A percentile compares a stretch with the other conserved stretches of the same genome.
These are phyloP conservation scores for Podosphaera aphanis DNA, from an alignment of 2,329 filamentous ascomycete genomes.

Conservation along the genomic window DNA sequence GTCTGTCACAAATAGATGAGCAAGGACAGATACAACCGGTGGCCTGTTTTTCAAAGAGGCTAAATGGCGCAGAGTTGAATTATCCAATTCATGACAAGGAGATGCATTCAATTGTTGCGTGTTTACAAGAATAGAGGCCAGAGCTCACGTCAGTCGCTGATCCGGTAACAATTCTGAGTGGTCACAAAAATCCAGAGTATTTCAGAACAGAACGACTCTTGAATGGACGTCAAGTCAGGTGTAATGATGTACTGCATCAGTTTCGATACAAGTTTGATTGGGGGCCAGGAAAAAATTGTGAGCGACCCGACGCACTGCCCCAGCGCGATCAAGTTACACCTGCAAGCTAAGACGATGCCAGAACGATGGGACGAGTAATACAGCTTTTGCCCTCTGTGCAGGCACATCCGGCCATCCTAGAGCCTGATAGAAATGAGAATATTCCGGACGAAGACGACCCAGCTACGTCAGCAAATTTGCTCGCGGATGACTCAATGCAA, in stretches of 20 bases:
- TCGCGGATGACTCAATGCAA: no score
- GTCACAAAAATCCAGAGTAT: neutral
- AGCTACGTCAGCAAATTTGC: no score
- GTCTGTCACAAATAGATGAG: neutral
- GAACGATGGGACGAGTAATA: neutral
- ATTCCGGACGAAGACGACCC: no score
- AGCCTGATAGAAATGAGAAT: no score
- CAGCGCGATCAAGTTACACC: neutral
- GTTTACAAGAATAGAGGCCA: neutral
- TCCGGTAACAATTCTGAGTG: neutral
- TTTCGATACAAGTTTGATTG: neutral
- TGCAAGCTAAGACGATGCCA: neutral
- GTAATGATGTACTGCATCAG: neutral
- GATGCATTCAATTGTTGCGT: neutral
- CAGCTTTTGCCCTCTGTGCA: neutral
- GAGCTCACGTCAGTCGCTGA: neutral
- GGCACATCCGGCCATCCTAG: no score
- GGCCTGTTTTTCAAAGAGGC: neutral
- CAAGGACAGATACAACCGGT: neutral
- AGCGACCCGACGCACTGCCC: neutral
- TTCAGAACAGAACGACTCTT: neutral
- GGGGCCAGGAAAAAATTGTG: neutral
- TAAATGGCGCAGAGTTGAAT: neutral
- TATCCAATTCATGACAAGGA: constrained; percentile 1
- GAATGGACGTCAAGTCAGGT: neutral